Conservation (phyloP, 441 rosid species). For the Melastoma candidum region DNA sequence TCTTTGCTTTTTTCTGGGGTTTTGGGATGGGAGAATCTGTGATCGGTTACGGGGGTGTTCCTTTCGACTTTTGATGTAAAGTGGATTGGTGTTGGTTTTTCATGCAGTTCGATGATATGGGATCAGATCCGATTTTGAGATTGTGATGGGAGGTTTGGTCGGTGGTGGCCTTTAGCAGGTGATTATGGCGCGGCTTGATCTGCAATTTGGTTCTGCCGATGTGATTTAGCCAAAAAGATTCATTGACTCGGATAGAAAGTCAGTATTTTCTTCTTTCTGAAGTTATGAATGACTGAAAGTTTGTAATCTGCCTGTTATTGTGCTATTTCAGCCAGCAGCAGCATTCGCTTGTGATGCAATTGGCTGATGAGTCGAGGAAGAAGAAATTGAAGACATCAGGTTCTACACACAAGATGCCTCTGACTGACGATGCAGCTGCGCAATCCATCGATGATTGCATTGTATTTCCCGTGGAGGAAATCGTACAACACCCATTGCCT, state of each 20-base stretch:
- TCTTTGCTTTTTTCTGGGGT: too few species aligned
- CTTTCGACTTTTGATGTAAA: too few species aligned
- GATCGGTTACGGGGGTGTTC: too few species aligned
- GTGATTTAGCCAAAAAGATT: neutral
- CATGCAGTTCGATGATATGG: constrained; percentile 17
- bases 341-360: constrained; percentile 47
- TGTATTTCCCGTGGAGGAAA: constrained; percentile 61
- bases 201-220: neutral
- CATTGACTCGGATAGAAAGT: too few species aligned
- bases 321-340: constrained; percentile 11
- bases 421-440: constrained; percentile 34
- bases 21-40: too few species aligned
- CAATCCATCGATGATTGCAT: constrained; percentile 32
- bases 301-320: constrained; percentile 14
- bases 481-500: constrained; percentile 81
- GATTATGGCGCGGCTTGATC: neutral
- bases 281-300: neutral
- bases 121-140: constrained; percentile 21
- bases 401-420: constrained; percentile 42
- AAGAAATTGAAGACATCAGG: constrained; percentile 41
- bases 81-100: neutral
- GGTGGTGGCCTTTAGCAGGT: constrained; percentile 21
- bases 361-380: constrained; percentile 29
- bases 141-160: neutral
- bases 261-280: neutral